A percentile compares a stretch with the other conserved stretches of the same genome.
These are phyloP conservation scores for Angomonas deanei DNA, from an alignment of 208 protist species.

Conservation along the genomic window DNA sequence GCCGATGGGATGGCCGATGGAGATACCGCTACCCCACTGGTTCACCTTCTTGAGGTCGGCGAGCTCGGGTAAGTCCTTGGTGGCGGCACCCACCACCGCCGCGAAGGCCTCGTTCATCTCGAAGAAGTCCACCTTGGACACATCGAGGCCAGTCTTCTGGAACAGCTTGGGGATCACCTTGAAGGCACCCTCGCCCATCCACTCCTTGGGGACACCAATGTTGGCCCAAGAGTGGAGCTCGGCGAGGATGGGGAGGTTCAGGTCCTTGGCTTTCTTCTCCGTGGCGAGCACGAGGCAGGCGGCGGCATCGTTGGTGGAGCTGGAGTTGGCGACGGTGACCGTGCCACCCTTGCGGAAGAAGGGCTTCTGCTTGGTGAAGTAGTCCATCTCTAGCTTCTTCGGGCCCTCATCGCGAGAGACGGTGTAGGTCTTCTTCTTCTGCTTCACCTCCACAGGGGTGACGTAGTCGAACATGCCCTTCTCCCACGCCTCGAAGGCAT, in stretches of 20 bases:
- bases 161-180: slow-evolving; percentile 84
- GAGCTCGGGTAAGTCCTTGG: slow-evolving; percentile 75
- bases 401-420: slow-evolving; percentile 83
- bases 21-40: slow-evolving; percentile 92
- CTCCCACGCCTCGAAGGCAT: slow-evolving; percentile 58
- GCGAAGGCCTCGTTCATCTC: slow-evolving; percentile 98
- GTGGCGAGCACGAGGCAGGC: slow-evolving; percentile 80
- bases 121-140: slow-evolving; percentile 82
- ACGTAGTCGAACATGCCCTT: slow-evolving; percentile 90
- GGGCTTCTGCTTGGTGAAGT: slow-evolving; percentile 81
- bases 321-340: slow-evolving; percentile 91
- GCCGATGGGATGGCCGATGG: slow-evolving; percentile 94
- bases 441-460: slow-evolving; percentile 68
- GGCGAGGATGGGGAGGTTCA: slow-evolving; percentile 80
- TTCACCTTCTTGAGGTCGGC: slow-evolving; percentile 86
- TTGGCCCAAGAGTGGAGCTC: slow-evolving; percentile 85
- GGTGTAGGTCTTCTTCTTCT: slow-evolving; percentile 36
- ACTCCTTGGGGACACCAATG: slow-evolving; percentile 81
- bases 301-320: slow-evolving; percentile 88
- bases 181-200: slow-evolving; percentile 90
- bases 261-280: slow-evolving; percentile 63
- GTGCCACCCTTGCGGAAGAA: slow-evolving; percentile 87
- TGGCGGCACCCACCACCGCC: slow-evolving; percentile 88
- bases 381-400: slow-evolving; percentile 77
- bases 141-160: slow-evolving; percentile 30